Base-by-base conservation (phyloP, 2,329 filamentous ascomycete species). In the Alternaria gaisen region DNA sequence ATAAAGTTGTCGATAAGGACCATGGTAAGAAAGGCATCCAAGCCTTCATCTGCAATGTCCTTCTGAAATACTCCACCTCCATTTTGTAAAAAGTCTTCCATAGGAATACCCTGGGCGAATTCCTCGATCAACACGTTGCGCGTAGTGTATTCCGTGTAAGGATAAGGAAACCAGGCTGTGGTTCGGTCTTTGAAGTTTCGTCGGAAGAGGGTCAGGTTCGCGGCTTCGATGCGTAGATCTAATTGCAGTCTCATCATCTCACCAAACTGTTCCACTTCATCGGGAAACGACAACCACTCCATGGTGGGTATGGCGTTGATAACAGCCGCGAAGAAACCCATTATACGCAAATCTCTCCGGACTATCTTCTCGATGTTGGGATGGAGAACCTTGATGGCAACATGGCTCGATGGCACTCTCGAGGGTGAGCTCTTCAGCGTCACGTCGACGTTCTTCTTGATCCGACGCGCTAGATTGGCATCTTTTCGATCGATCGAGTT, bases 191-290 rank as follows among this genome's bases (percentile, higher is more conserved):
- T 91, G 83, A 99, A 99, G 76, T 97, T 92, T 71, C 90, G 90
- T 53, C 95, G 89, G 83, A 99, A 98, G 14, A 90, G 88, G 22
- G 90, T 89, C 3, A 99, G 83, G 72, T 99, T 99, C 38, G 94
- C 91, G 1, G 93, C 91, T 79, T 99, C 95, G 62, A 98, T 98
- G 53, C 95, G 90, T 36, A 99, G 85, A 79, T 99, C 95, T 3
- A 99, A 84, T 77, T 99, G 95, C n/a, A 98, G 83, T 72, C 90
- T 90, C 95, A 99, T 99, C 95, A 99, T 99, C 75, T 96, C 91
- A 24, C 94, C 94, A 74, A 99, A 99, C 73, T 98, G 93, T 14
- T 85, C 81, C 3, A 98, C 95, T 77, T 99, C 95, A 69, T 97
- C 94, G 0, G 95, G 95, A 9, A 99, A 87, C 0, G 94, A 97